Conservation (phyloP, 2,329 filamentous ascomycete genomes). For the Calonectria pauciramosa region DNA sequence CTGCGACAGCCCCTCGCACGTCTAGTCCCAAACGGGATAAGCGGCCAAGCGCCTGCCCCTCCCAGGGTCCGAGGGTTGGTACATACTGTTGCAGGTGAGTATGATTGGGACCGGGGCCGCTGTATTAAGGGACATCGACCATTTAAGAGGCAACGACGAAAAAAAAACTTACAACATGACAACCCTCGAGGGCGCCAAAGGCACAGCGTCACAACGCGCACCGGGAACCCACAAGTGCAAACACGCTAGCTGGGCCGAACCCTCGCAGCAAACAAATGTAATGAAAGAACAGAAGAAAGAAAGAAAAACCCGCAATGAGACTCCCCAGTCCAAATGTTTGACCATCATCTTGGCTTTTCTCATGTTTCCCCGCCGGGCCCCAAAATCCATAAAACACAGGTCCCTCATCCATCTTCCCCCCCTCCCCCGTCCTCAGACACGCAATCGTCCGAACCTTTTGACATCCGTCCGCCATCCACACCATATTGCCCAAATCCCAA, state of each 20-base stretch:
- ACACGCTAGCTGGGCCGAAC: not conserved
- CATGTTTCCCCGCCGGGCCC: not conserved
- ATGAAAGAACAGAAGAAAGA: not conserved
- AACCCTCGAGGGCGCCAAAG: not conserved
- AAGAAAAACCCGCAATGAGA: not conserved
- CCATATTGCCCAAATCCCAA: not conserved
- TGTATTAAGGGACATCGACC: conserved; percentile 24
- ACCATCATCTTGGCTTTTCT: not conserved
- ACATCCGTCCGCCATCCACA: not conserved
- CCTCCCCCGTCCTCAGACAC: not conserved
- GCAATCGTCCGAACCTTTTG: conserved; percentile 9
- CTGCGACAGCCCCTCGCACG: not conserved
- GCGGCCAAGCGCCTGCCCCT: not conserved
- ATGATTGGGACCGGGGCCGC: conserved; percentile 14
- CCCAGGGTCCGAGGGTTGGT: not conserved
- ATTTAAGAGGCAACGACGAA: not conserved
- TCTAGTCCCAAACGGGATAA: not conserved
- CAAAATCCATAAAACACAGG: not conserved
- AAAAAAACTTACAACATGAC: not conserved
- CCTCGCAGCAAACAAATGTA: not conserved
- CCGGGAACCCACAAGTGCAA: not conserved
- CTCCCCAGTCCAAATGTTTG: not conserved
- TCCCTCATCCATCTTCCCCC: not conserved
- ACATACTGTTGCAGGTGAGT: conserved; percentile 23
- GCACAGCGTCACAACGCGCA: not conserved